phyloP scores from a whole-genome alignment of 108 stramenopile genomes.

The Phaeodactylum tricornutum region DNA sequence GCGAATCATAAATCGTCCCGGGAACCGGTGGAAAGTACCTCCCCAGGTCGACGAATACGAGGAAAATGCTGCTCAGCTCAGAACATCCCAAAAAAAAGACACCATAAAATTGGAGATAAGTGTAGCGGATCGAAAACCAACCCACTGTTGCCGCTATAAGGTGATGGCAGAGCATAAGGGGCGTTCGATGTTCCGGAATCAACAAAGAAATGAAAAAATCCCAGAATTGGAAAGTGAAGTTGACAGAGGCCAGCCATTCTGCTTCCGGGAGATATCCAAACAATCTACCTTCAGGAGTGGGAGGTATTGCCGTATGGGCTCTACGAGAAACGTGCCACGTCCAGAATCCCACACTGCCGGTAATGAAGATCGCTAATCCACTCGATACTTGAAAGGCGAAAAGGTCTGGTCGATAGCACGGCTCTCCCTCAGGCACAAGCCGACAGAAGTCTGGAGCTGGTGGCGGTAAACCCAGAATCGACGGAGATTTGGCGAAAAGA shows the following conservation, averaged over 20 bases:
- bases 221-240: slow-evolving; percentile 48
- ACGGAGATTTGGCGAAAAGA: background rate
- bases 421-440: background rate
- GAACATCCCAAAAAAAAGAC: slow-evolving; percentile 51
- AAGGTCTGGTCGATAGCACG: slow-evolving; percentile 28
- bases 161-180: slow-evolving; percentile 55
- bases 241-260: slow-evolving; percentile 16
- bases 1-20: slow-evolving; percentile 4
- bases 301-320: slow-evolving; percentile 14
- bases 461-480: background rate
- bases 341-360: slow-evolving; percentile 21
- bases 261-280: slow-evolving; percentile 31
- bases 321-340: slow-evolving; percentile 23
- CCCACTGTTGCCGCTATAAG: slow-evolving; percentile 38
- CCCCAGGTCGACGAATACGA: slow-evolving; percentile 38
- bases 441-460: slow-evolving; percentile 10
- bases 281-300: slow-evolving; percentile 28
- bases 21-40: slow-evolving; percentile 41
- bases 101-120: slow-evolving; percentile 10
- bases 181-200: slow-evolving; percentile 36
- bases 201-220: slow-evolving; percentile 39
- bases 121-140: slow-evolving; percentile 2
- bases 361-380: slow-evolving; percentile 19
- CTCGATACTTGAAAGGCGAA: slow-evolving; percentile 35
- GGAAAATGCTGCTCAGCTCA: slow-evolving; percentile 51